Evolutionary conservation across 495 filamentous ascomycete genomes (phyloP), one percentile per base, ranked within the genome.

Genomic region (Penicillium nucicola): DNA sequence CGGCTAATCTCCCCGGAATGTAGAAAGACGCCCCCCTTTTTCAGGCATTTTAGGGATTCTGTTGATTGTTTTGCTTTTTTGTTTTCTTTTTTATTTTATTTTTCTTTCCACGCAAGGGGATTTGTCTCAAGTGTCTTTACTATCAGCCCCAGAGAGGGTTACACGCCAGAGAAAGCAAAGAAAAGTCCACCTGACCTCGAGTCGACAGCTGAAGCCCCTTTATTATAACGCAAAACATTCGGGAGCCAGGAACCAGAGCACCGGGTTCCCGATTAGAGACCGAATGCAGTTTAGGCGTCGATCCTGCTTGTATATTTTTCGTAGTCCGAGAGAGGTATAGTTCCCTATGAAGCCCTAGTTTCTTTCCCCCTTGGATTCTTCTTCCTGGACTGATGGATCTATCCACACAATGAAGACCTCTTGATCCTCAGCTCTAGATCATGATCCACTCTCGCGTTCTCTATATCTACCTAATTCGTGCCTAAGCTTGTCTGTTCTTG

Each of bases 201-300:
- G 15, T 44, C 3, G 18, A 40, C 25, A 48, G 44, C 44, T 46
- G 44, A 46, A 37, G 6, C 20, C 17, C 30, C 33, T 15, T 20
- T 13, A 37, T 37, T 50, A 44, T 41, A 31, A 50, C 25, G 20
- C 34, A 25, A 48, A 39, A 19, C 23, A 25, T 17, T 41, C 17
- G 17, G 14, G 12, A 38, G 48, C 48, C 47, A 60, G 42, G 62
- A 57, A 60, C 62, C 62, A 57, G 4, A 30, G 28, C 51, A n/a
- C 49, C 56, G 62, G 62, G 62, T 60, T 58, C 56, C 62, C 56
- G 62, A 58, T 52, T 45, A 56, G 52, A 51, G 44, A 42, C 50
- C 44, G 42, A 53, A 55, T 50, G 40, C 47, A 59, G 56, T 60
- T 56, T 56, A 58, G 50, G 56, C 49, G 61, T 56, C 53, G 58